Evolutionary conservation across 108 stramenopile species (phyloP).

Genomic region (Heterococcus sp.): DNA sequence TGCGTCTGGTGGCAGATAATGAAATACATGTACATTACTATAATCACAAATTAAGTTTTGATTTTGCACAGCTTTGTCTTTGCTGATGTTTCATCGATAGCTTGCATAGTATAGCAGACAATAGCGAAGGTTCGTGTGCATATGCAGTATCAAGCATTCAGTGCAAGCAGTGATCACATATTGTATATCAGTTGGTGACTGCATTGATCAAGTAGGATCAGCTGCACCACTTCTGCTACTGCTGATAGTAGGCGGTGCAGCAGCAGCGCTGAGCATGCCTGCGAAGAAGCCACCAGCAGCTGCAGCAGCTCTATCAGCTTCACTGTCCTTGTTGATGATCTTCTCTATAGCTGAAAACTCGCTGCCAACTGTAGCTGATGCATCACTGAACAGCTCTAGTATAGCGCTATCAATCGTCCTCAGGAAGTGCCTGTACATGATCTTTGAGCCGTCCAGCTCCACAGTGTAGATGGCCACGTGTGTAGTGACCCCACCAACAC

Average conservation of each 20-base stretch:
- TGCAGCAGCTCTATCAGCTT: neutral
- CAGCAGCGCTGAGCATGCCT: neutral
- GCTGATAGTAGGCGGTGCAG: neutral
- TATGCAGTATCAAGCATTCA: too few species aligned
- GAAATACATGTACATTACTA: neutral
- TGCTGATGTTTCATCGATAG: too few species aligned
- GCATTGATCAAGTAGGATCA: too few species aligned
- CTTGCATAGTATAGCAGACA: too few species aligned
- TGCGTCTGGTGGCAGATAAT: neutral
- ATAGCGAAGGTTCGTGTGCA: too few species aligned
- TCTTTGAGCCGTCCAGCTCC: slow-evolving; percentile 8
- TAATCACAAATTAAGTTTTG: neutral
- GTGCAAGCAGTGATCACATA: too few species aligned
- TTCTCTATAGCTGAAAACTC: neutral
- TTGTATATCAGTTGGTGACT: too few species aligned
- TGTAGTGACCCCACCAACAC: slow-evolving; percentile 14
- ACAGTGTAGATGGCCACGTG: slow-evolving; percentile 54
- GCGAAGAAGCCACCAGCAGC: neutral
- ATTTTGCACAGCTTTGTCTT: too few species aligned
- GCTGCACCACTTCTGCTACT: neutral
- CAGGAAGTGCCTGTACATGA: slow-evolving; percentile 57
- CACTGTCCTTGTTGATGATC: neutral
- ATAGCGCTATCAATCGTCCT: slow-evolving; percentile 47
- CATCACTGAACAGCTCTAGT: slow-evolving; percentile 48
- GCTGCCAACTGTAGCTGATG: neutral